Conservation (phyloP, 306 rosid species). For the Cucumis hystrix region DNA sequence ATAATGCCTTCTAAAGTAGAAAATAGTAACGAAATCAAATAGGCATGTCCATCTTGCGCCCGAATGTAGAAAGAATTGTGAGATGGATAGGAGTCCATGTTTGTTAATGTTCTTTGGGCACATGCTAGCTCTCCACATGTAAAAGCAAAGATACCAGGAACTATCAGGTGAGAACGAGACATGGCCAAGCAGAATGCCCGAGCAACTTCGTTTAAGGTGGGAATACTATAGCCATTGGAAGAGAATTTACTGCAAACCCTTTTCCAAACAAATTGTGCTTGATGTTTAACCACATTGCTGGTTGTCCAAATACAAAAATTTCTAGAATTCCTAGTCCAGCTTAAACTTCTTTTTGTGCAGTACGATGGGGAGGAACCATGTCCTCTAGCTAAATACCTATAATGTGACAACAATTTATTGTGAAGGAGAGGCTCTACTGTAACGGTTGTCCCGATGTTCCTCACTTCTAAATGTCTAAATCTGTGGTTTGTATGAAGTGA, state of each 20-base stretch:
- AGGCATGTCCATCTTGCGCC: constrained; percentile 75
- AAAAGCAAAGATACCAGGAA: constrained; percentile 78
- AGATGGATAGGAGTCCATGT: constrained; percentile 34
- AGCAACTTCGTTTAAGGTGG: constrained; percentile 52
- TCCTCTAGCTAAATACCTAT: constrained; percentile 27
- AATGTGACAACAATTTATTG: constrained; percentile 27
- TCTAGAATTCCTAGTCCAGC: constrained; percentile 16
- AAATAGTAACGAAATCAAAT: constrained; percentile 32
- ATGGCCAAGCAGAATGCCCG: constrained; percentile 81
- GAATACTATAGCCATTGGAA: constrained; percentile 25
- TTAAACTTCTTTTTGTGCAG: constrained; percentile 23
- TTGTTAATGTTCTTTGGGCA: constrained; percentile 42
- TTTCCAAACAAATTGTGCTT: constrained; percentile 56
- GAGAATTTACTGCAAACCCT: constrained; percentile 40
- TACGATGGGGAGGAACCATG: constrained; percentile 26
- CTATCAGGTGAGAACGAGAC: constrained; percentile 53
- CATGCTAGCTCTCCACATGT: constrained; percentile 71
- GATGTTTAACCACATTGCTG: constrained; percentile 27
- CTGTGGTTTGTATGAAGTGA: constrained; percentile 28
- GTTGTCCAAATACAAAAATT: constrained; percentile 29
- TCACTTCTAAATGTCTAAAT: constrained; percentile 18
- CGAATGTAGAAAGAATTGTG: constrained; percentile 42
- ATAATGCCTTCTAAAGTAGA: constrained; percentile 48
- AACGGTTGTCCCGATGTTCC: constrained; percentile 33
- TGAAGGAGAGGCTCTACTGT: constrained; percentile 35